Evolutionary conservation across 805 yeast species (phyloP), one percentile per base, ranked within the genome.

Genomic region (Nakazawaea molendinolei): DNA sequence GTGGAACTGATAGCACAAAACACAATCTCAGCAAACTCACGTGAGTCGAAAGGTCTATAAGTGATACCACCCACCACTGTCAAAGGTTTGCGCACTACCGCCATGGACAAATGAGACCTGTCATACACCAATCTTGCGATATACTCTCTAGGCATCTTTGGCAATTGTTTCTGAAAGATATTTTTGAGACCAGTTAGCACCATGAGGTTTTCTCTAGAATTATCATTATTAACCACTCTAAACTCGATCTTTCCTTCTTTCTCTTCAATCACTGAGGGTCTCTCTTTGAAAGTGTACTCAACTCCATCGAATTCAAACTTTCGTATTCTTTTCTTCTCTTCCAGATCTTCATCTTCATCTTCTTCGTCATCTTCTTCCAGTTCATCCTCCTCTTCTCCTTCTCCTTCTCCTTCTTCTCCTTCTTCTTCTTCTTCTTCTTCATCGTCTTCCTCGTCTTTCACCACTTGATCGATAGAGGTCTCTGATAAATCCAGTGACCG

Each of bases 51-150:
- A 3, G 99, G 99, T 42, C 96, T 70, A 55, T 85, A 89, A 1
- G 99, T 92, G 33, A 92, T 89, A 2, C 99, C 99, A 28, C 99
- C 99, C 6, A 90, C 97, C 13, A 92, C 99, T 0, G 94, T 86
- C 48, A 90, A 63, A 7, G 96, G 96, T 48, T 86, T 87, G 45
- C 95, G 69, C 15, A 92, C 92, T 35, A 92, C 95, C 0, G 99
- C 98, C 73, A 92, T 87, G 0, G 97, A 87, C 26, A 94, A 64
- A 61, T 92, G 99, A 26, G 90, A 80, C 47, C 97, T 65, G 54
- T 92, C 99, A 54, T 87, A 92, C 3, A 92, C 97, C 43, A 92
- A 70, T 46, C 98, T 66, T 5, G 96, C 86, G 52, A 92, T 92
- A 60, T 92, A 92, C 53, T 92, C 97, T 43, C 92, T 74, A 15